Base-by-base conservation (phyloP, 225 moss, liverwort and hornwort species). In the Straminergon stramineum region DNA sequence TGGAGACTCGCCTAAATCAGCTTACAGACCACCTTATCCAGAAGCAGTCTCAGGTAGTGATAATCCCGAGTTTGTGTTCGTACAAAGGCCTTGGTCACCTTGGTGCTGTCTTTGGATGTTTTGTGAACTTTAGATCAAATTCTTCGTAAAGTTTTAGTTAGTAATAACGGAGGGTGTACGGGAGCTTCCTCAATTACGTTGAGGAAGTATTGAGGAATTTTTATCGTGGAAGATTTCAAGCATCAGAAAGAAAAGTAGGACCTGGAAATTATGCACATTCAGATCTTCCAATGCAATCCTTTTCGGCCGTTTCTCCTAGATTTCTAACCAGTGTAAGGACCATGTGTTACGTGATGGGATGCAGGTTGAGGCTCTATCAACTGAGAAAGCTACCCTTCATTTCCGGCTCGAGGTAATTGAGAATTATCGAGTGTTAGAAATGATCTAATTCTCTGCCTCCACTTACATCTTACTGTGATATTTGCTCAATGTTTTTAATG, bases 381-480 rank as follows among this genome's bases (percentile, higher is more conserved):
- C 97, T 75, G 97, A 97, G 86, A 97, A 96, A 90, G 97, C 97
- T 73, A 97, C 97, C 55, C 95, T 97, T 81, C 92, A 94, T 91
- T 97, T 97, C 84, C 93, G 97, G 37, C 93, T 97, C 65, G 97
- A 97, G 93, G 95, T 95, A 87, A 79, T 63, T 83, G 87, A 78
- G 65, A 70, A 75, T 56, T n/a, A 64, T 53, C 43, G 66, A 78
- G 57, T 62, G 37, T 75, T 83, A 6, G 28, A 65, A 58, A 60
- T 66, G 20, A 91, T 34, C 55, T 24, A 60, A 28, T 37, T 28
- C 11, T 28, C 73, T 84, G 61, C 81, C 20, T 39, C 37, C 66
- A 75, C 45, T 82, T 55, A 15, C 32, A 64, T 39, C 68, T 53
- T 81, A 53, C 58, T 58, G 39, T 74, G 52, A 66, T 74, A 31